phyloP scores from a whole-genome alignment of 2,329 filamentous ascomycete species.

The Exophiala oligosperma region DNA sequence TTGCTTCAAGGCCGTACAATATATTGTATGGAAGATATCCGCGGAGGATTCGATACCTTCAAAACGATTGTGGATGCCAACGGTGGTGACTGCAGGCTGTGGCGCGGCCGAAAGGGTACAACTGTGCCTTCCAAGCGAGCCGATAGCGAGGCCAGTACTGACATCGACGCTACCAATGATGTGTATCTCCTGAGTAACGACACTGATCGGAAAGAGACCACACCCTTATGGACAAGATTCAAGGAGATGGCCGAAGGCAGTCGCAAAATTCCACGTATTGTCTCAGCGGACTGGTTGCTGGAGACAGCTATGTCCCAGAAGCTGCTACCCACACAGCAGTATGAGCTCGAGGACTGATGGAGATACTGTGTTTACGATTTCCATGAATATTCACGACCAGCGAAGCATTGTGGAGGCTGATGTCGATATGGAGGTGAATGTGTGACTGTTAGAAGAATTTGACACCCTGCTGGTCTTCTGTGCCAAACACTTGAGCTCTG shows the following conservation, averaged over 20 bases:
- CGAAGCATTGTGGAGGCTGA: not conserved
- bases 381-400: not conserved
- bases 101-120: conserved; percentile 69
- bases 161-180: conserved; percentile 63
- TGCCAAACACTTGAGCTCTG: conserved; percentile 90
- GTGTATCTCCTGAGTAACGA: conserved; percentile 80
- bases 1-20: conserved; percentile 75
- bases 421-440: not conserved
- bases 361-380: not conserved
- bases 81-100: conserved; percentile 78
- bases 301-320: conserved; percentile 87
- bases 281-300: conserved; percentile 85
- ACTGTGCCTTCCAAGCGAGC: conserved; percentile 60
- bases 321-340: conserved; percentile 65
- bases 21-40: conserved; percentile 79
- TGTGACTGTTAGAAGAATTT: conserved; percentile 78
- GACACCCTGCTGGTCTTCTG: conserved; percentile 83
- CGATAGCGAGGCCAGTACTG: conserved; percentile 35
- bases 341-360: conserved; percentile 38
- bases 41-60: conserved; percentile 80
- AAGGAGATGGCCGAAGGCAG: conserved; percentile 73
- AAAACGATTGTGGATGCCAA: conserved; percentile 85
- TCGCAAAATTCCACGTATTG: conserved; percentile 77
- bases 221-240: conserved; percentile 77
- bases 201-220: conserved; percentile 65